Evolutionary conservation across 139 green algal genomes (phyloP).

Genomic region (Chlorella sorokiniana): DNA sequence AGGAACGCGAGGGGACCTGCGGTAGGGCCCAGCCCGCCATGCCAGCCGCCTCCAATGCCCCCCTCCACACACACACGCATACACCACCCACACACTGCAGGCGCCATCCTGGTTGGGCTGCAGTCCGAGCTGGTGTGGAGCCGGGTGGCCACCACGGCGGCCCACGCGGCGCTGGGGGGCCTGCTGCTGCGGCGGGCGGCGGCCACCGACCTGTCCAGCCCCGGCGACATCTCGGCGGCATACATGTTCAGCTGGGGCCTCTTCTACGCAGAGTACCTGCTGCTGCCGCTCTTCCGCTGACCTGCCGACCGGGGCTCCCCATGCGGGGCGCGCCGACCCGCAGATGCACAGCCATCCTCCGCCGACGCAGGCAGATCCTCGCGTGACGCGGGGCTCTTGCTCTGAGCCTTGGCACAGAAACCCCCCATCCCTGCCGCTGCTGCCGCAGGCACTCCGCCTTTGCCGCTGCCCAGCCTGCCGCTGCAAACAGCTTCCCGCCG

Average conservation of each 20-base stretch:
- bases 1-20: too few species aligned
- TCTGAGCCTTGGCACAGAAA: too few species aligned
- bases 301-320: too few species aligned
- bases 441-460: too few species aligned
- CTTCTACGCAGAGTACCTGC: conserved; percentile 93
- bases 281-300: conserved; percentile 82
- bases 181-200: conserved; percentile 53
- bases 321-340: too few species aligned
- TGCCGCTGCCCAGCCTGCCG: too few species aligned
- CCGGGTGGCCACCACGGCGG: conserved; percentile 43
- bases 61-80: not conserved
- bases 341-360: too few species aligned
- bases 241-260: conserved; percentile 84
- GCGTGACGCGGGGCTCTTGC: too few species aligned
- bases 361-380: not conserved
- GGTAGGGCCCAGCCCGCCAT: too few species aligned
- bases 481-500: too few species aligned
- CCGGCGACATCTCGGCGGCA: conserved; percentile 37
- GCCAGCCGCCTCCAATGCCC: not conserved
- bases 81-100: not conserved
- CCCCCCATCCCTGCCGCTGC: too few species aligned
- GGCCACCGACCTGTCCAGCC: conserved; percentile 57
- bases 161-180: conserved; percentile 47
- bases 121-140: conserved; percentile 43
- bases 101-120: conserved; percentile 10